These are phyloP conservation scores for Gossypium schwendimanii DNA, from an alignment of 441 rosid genomes.

Conservation along the genomic window DNA sequence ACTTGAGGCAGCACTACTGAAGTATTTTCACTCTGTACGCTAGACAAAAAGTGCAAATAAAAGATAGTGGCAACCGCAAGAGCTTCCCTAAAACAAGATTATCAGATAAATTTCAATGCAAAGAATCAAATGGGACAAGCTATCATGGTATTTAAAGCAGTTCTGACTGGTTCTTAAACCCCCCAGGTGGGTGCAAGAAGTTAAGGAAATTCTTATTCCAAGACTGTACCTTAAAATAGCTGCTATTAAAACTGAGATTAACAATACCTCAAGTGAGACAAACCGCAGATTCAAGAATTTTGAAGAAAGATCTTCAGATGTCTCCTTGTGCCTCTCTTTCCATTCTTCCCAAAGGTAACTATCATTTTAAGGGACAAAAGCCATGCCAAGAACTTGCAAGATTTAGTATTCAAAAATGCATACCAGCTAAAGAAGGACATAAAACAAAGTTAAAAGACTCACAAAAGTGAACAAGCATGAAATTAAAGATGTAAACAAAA, in stretches of 20 bases:
- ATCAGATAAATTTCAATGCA: neutral
- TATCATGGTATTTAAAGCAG: neutral
- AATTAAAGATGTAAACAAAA: constrained; percentile 15
- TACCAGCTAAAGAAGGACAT: constrained; percentile 1
- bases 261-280: constrained; percentile 56
- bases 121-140: neutral
- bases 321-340: constrained; percentile 52
- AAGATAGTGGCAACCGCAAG: neutral
- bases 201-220: neutral
- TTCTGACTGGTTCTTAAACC: neutral
- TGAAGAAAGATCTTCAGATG: constrained; percentile 43
- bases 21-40: neutral
- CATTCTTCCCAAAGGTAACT: constrained; percentile 66
- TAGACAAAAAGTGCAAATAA: neutral
- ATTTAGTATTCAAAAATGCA: neutral
- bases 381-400: constrained; percentile 1
- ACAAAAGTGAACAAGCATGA: constrained; percentile 15
- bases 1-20: neutral
- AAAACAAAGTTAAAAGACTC: constrained; percentile 10
- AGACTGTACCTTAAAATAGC: neutral
- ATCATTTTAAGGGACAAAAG: constrained; percentile 13
- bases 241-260: neutral
- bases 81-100: neutral
- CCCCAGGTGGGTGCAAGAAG: neutral
- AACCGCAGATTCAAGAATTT: constrained; percentile 60